Base-by-base conservation (phyloP, 208 protist genomes). In the Leishmania aethiopica region DNA sequence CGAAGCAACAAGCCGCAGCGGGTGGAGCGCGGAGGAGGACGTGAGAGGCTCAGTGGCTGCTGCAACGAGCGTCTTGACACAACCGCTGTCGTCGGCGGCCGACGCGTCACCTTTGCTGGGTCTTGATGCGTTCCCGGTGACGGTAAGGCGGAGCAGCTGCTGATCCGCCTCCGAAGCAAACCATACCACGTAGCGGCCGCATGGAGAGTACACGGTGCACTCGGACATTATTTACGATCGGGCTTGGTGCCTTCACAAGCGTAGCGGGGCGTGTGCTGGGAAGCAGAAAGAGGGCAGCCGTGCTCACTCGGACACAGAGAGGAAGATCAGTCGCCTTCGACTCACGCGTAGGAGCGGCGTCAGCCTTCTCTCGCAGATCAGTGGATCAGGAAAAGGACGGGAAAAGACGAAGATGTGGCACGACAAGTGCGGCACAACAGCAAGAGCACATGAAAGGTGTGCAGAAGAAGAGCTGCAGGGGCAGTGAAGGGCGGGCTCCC, bases 121-220 rank as follows among this genome's bases (percentile, higher is more conserved):
- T 15, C 60, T 28, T 22, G 51, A 51, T 8, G 67, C 6, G 47
- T 94, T 89, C 15, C 80, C 40, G 17, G 70, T 55, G n/a, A 91
- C 82, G 35, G 90, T 85, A 25, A 95, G 75, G 67, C 35, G 53
- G 13, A 91, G 67, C 37, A 77, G 77, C 13, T 80, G 73, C 82
- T 80, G 71, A 77, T 55, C 17, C 40, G 55, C 72, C 40, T 91
- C 77, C 51, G 77, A 84, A 70, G 25, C 75, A 79, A 94, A 93
- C 70, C 87, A 81, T 32, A 97, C 90, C 45, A 87, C 47, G 82
- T 93, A 97, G 72, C 91, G 87, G 17, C 92, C 94, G 69, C 92
- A 97, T 28, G 92, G 91, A 7, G 92, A 90, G 77, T 88, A 89
- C 32, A 97, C 94, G 69, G 84, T 86, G 83, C 94, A 97, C 77